phyloP scores from a whole-genome alignment of 169 alveolate genomes.

The Plasmodium yoelii region DNA sequence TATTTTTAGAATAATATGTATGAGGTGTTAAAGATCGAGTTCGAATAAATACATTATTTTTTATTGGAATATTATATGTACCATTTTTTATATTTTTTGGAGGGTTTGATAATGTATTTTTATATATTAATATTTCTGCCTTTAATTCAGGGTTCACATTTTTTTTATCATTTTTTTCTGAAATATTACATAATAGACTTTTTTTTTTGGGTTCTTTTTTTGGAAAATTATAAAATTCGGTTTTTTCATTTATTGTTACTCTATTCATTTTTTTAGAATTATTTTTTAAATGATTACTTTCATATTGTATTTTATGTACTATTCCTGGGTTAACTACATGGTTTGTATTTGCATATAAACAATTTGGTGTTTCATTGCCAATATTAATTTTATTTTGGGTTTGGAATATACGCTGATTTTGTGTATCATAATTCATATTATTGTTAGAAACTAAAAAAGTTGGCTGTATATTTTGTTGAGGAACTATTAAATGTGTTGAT shows the following conservation, averaged over 20 bases:
- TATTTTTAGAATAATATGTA: background rate
- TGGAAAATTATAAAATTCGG: background rate
- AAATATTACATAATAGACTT: constrained; percentile 37
- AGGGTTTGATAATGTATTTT: background rate
- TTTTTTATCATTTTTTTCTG: constrained; percentile 10
- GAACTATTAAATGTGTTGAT: no score
- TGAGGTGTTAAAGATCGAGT: constrained; percentile 41
- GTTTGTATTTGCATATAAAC: no score
- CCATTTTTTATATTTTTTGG: background rate
- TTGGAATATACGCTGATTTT: no score
- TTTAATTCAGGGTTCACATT: background rate
- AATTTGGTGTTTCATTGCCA: no score
- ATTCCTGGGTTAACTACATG: no score
- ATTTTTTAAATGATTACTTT: no score
- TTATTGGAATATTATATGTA: background rate
- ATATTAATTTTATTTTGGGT: no score
- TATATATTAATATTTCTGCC: constrained; percentile 48
- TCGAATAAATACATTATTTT: constrained; percentile 40
- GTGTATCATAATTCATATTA: no score
- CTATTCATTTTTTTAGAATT: background rate
- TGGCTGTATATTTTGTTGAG: no score
- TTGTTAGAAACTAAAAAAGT: no score
- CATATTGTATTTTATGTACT: no score
- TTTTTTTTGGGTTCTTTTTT: constrained; percentile 6
- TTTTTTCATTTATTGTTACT: background rate